Percentiles rank a stretch among this genome's conserved stretches.
phyloP scores from a whole-genome alignment of 208 protist species.

The Acanthamoeba sp. region DNA sequence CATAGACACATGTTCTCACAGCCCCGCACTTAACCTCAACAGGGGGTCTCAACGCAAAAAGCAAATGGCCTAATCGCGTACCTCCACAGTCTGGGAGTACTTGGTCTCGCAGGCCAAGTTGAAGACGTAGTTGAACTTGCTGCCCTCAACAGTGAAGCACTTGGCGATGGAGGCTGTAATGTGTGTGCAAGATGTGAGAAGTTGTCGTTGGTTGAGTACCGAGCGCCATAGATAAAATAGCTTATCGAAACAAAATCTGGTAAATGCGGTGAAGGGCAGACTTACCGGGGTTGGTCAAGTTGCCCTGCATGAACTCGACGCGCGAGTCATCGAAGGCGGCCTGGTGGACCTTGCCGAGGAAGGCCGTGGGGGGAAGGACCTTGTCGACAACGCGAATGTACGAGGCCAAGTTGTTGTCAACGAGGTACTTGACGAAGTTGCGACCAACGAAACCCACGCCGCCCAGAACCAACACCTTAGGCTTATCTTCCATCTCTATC shows the following conservation, averaged over 20 bases:
- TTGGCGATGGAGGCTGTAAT: slow-evolving; percentile 85
- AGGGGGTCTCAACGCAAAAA: neutral
- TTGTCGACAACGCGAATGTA: slow-evolving; percentile 91
- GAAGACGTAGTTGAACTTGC: slow-evolving; percentile 91
- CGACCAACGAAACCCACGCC: slow-evolving; percentile 94
- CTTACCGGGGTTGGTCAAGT: slow-evolving; percentile 82
- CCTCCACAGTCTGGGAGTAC: slow-evolving; percentile 89
- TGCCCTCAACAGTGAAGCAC: slow-evolving; percentile 87
- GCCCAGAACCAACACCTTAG: slow-evolving; percentile 86
- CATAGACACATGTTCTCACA: neutral
- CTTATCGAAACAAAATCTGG: neutral
- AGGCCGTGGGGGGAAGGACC: slow-evolving; percentile 86
- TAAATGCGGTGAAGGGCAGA: slow-evolving; percentile 21
- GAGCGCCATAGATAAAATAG: slow-evolving; percentile 66
- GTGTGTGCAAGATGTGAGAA: slow-evolving; percentile 71
- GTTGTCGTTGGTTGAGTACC: too few relatives aligned
- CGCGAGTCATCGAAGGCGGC: slow-evolving; percentile 84
- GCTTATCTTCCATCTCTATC: slow-evolving; percentile 77
- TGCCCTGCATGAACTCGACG: slow-evolving; percentile 93
- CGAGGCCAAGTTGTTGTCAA: slow-evolving; percentile 85
- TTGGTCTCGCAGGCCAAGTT: slow-evolving; percentile 93
- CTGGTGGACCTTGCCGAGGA: slow-evolving; percentile 80
- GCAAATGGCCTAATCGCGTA: slow-evolving; percentile 57
- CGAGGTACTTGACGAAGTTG: slow-evolving; percentile 92
- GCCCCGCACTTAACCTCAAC: too few relatives aligned